A percentile compares a stretch with the other conserved stretches of the same genome.
Conservation (phyloP, 2,329 filamentous ascomycete genomes). For the Penicillium expansum region DNA sequence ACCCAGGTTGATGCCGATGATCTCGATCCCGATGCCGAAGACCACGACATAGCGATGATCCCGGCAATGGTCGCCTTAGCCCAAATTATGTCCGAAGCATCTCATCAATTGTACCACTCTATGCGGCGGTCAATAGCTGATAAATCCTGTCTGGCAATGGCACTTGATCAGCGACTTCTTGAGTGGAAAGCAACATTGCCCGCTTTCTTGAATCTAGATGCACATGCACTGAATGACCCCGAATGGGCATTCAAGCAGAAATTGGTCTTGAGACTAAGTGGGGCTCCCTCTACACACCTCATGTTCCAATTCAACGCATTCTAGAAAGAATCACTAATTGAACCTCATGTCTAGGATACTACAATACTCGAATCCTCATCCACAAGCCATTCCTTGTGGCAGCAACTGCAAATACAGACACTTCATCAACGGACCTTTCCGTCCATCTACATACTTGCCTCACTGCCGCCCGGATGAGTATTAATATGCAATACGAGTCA, state of each 20-base stretch:
- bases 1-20: too few species aligned
- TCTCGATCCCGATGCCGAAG: constrained; percentile 21
- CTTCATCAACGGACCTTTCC: not conserved
- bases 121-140: constrained; percentile 18
- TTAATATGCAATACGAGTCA: constrained; percentile 31
- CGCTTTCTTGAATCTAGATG: constrained; percentile 20
- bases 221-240: constrained; percentile 25
- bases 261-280: constrained; percentile 28
- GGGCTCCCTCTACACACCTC: not conserved
- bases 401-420: constrained; percentile 11
- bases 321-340: too few species aligned
- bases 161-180: constrained; percentile 18
- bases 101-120: constrained; percentile 28
- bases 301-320: too few species aligned
- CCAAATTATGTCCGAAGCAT: constrained; percentile 29
- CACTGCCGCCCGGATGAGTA: constrained; percentile 26
- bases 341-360: constrained; percentile 20
- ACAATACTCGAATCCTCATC: constrained; percentile 31
- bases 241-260: constrained; percentile 35
- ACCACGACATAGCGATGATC: constrained; percentile 25
- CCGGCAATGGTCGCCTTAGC: constrained; percentile 28
- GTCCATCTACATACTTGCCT: constrained; percentile 27
- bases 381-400: constrained; percentile 30
- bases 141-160: constrained; percentile 23
- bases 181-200: constrained; percentile 24